phyloP scores from a whole-genome alignment of 2,329 filamentous ascomycete species.

The Leptographium galeiforme region DNA sequence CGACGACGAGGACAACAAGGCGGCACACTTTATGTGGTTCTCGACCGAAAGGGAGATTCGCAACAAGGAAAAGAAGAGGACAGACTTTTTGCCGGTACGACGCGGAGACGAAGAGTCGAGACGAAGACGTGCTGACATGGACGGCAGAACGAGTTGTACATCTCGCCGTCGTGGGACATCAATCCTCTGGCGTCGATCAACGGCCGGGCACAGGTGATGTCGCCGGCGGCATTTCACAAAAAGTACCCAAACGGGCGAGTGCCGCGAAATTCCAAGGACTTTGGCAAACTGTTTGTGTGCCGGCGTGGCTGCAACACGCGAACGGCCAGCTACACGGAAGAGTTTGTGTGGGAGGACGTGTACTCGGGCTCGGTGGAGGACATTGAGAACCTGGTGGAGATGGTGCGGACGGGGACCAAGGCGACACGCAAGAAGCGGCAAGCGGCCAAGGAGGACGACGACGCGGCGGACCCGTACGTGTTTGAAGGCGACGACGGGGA shows the following conservation, averaged over 20 bases:
- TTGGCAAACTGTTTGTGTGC: conserved; percentile 81
- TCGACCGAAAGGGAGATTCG: conserved; percentile 80
- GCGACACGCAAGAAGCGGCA: conserved; percentile 41
- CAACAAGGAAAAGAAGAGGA: conserved; percentile 68
- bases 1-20: conserved; percentile 56
- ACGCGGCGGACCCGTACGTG: neutral
- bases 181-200: conserved; percentile 85
- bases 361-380: conserved; percentile 54
- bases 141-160: conserved; percentile 72
- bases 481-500: conserved; percentile 13
- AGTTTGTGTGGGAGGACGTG: conserved; percentile 83
- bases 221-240: conserved; percentile 50
- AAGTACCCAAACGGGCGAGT: conserved; percentile 64
- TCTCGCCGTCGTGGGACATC: conserved; percentile 74
- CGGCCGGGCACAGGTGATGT: conserved; percentile 73
- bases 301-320: conserved; percentile 78
- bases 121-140: neutral
- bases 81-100: conserved; percentile 57
- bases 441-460: conserved; percentile 5
- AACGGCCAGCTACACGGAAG: conserved; percentile 81
- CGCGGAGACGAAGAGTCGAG: conserved; percentile 9
- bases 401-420: conserved; percentile 61
- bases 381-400: conserved; percentile 49
- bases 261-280: conserved; percentile 57
- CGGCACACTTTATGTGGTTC: conserved; percentile 91